Evolutionary conservation across 1,284 basidiomycete species (phyloP).

Genomic region (Singerocomus rubriflavus): DNA sequence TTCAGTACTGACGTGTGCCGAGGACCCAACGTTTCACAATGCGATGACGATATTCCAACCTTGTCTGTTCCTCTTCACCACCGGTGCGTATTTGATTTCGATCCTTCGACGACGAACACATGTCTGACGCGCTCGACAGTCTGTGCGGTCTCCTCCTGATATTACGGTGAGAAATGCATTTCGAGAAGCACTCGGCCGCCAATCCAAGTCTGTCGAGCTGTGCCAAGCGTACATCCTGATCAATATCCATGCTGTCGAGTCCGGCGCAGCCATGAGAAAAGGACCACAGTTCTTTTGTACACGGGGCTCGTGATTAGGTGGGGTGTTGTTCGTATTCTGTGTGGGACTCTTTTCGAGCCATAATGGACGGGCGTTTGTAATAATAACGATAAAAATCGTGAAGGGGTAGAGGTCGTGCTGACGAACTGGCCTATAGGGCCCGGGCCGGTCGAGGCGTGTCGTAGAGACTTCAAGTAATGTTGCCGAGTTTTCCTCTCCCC

Average conservation of each 20-base stretch:
- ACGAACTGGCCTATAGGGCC: too few relatives aligned
- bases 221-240: slow-evolving; percentile 68
- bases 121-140: slow-evolving; percentile 39
- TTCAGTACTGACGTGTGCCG: slow-evolving; percentile 1
- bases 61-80: slow-evolving; percentile 81
- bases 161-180: slow-evolving; percentile 82
- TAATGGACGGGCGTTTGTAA: too few relatives aligned
- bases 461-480: too few relatives aligned
- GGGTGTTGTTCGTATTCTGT: slow-evolving; percentile 4
- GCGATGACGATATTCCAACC: slow-evolving; percentile 69
- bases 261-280: slow-evolving; percentile 81
- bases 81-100: slow-evolving; percentile 49
- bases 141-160: slow-evolving; percentile 74
- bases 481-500: too few relatives aligned
- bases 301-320: slow-evolving; percentile 76
- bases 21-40: slow-evolving; percentile 73
- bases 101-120: too few relatives aligned
- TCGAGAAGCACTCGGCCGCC: slow-evolving; percentile 77
- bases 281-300: slow-evolving; percentile 76
- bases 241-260: slow-evolving; percentile 65
- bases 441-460: too few relatives aligned
- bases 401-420: too few relatives aligned
- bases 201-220: slow-evolving; percentile 67
- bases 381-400: too few relatives aligned
- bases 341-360: too few relatives aligned